Base-by-base conservation (phyloP, 2,329 filamentous ascomycete genomes). In the Fusarium sp. region DNA sequence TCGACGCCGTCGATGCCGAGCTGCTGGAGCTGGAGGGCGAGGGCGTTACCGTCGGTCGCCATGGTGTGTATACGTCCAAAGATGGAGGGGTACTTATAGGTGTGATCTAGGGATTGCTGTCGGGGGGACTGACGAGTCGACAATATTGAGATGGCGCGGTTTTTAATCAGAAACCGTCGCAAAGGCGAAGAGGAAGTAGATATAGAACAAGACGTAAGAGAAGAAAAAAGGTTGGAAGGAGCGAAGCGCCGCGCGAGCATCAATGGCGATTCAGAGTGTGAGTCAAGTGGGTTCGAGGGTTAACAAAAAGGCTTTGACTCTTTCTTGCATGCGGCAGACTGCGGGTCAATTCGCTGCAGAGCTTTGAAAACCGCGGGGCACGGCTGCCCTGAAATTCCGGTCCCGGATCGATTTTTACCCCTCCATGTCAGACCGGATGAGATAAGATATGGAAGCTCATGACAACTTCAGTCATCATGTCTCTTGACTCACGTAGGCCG, bases 261-360 rank as follows among this genome's bases (percentile, higher is more conserved):
- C 69, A 59, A 66, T 70, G 53, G 60, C 62, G 62, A 68, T 60
- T 72, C 62, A 22, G 58, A 44, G 56, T 71, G 71, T 74, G 72
- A 74, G 67, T 74, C 72, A 74, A 72, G 71, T 74, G 72, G 72
- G 72, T 70, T 71, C 62, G 44, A 67, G 67, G 57, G 54, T 63
- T 59, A 64, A 63, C 58, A 69, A 70, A 73, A 66, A 32, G 70
- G 68, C 66, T 73, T 70, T 67, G 56, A 65, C 56, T 62, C 47
- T 62, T 62, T 62, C 35, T 45, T 44, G 53, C 49, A 47, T 66
- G 52, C 57, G 58, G 58, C 32, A 57, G 49, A 39, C 47, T 59
- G 67, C 62, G 57, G 55, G 62, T 63, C 67, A 66, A 58, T 70
- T 70, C 58, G 67, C 67, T 55, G 41, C 48, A 62, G 40, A 62